Evolutionary conservation across 2,329 filamentous ascomycete species (phyloP), one percentile per base, ranked within the genome.

Genomic region (Botrytis medusae): DNA sequence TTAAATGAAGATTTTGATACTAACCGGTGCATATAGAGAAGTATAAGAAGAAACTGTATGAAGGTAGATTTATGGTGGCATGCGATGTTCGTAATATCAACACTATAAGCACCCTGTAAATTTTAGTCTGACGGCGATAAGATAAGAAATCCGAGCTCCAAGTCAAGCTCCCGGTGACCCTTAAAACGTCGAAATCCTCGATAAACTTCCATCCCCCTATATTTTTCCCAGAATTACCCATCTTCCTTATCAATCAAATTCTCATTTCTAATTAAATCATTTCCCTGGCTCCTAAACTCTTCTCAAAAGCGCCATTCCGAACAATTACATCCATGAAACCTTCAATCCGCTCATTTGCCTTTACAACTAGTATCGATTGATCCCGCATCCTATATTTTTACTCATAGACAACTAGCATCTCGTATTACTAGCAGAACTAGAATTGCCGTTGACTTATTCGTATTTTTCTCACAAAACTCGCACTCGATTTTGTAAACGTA

Each of bases 21-120:
- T 77, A 73, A 73, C 76, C 75, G 71, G 72, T 75, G 79, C 80
- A 81, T 81, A 75, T 79, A 80, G 77, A 71, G 76, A 74, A 46
- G 22, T 32, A 32, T 32, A 22, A 7, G 20, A 57, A 67, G 61
- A 20, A 54, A 64, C 42, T 32, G 34, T 22, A 57, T 42, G 20
- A n/a, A 32, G 37, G 37, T 14, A 18, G 25, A 57, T 57, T 69
- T 34, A 44, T 32, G 37, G 48, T 57, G 34, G n/a, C 25, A 57
- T 69, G 10, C 29, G 65, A 57, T 42, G 10, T 32, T 57, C 37
- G 57, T 44, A 42, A 68, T 12, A 22, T 63, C 29, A 67, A n/a
- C 54, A 40, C 22, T 22, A 51, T 29, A n/a, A 32, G 25, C 32
- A 40, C 34, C 64, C 48, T 68, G 64, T 57, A 68, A 10, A 54